phyloP scores from a whole-genome alignment of 176 grass and related monocot species.

The Cocos nucifera region DNA sequence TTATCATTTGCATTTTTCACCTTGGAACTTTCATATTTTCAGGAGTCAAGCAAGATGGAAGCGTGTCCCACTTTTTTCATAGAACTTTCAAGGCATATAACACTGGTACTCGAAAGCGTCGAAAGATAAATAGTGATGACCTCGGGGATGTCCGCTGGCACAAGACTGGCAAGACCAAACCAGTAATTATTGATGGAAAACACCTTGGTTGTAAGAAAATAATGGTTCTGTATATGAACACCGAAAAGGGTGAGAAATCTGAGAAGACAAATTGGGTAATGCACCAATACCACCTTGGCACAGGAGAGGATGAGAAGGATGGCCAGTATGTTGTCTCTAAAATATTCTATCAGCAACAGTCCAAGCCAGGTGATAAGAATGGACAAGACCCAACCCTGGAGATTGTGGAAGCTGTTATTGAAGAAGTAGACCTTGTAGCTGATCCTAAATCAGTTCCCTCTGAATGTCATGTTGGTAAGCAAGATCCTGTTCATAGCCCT shows the following conservation, averaged over 20 bases:
- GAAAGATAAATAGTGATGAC: slow-evolving; percentile 72
- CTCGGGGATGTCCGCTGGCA: slow-evolving; percentile 85
- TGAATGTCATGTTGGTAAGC: slow-evolving; percentile 27
- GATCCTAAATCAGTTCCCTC: slow-evolving; percentile 19
- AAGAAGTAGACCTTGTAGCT: slow-evolving; percentile 21
- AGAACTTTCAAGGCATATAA: slow-evolving; percentile 92
- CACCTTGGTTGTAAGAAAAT: slow-evolving; percentile 92
- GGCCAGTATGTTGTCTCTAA: slow-evolving; percentile 84
- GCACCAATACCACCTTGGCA: slow-evolving; percentile 90
- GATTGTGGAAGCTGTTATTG: slow-evolving; percentile 24
- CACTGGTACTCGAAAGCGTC: slow-evolving; percentile 80
- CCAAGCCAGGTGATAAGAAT: slow-evolving; percentile 54
- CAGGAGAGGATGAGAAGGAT: slow-evolving; percentile 78
- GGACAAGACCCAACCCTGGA: slow-evolving; percentile 23
- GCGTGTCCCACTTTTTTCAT: slow-evolving; percentile 88
- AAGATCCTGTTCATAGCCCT: slow-evolving; percentile 29
- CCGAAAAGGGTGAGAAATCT: slow-evolving; percentile 51
- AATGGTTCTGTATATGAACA: slow-evolving; percentile 85
- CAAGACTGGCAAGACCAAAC: slow-evolving; percentile 94
- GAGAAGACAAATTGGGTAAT: slow-evolving; percentile 98
- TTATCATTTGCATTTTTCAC: neutral
- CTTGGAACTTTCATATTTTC: slow-evolving; percentile 6
- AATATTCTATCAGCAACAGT: slow-evolving; percentile 84
- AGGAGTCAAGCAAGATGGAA: slow-evolving; percentile 94
- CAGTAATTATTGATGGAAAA: slow-evolving; percentile 57